These are phyloP conservation scores for Didymella segeticola DNA, from an alignment of 2,329 filamentous ascomycete genomes.

Conservation along the genomic window DNA sequence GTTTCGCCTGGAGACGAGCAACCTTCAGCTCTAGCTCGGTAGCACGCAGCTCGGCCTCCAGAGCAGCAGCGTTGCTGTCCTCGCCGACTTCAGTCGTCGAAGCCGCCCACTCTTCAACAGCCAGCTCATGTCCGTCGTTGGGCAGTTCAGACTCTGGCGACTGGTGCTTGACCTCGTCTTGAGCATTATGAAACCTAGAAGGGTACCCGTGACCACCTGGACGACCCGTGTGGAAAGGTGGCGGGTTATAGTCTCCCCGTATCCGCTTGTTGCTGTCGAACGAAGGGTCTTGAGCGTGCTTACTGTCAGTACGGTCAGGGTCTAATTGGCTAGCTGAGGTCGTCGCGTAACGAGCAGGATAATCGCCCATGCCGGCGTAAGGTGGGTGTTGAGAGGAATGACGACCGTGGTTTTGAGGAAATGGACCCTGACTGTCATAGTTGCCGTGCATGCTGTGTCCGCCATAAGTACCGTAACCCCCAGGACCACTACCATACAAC, in stretches of 20 bases:
- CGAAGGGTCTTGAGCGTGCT: background rate
- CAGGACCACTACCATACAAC: slow-evolving; percentile 11
- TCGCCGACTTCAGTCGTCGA: slow-evolving; percentile 1
- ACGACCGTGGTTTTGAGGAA: background rate
- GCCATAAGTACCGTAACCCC: slow-evolving; percentile 5
- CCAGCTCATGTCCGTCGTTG: slow-evolving; percentile 8
- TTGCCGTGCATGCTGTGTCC: slow-evolving; percentile 9
- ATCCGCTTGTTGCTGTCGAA: background rate
- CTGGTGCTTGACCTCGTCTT: slow-evolving; percentile 27
- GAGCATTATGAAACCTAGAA: background rate
- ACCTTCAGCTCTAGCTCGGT: slow-evolving; percentile 24
- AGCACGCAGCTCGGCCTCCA: slow-evolving; percentile 21
- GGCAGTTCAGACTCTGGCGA: slow-evolving; percentile 14
- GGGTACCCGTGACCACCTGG: background rate
- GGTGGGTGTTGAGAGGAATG: slow-evolving; percentile 7
- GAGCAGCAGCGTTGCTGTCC: slow-evolving; percentile 3
- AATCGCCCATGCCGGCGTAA: slow-evolving; percentile 3
- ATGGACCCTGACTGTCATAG: background rate
- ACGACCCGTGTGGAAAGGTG: background rate
- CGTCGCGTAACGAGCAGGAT: slow-evolving; percentile 1
- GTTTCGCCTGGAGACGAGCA: slow-evolving; percentile 17
- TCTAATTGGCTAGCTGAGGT: background rate
- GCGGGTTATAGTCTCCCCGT: background rate
- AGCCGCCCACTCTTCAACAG: slow-evolving; percentile 5
- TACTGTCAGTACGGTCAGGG: background rate